A percentile compares a stretch with the other conserved stretches of the same genome.
phyloP scores from a whole-genome alignment of 768 basidiomycete species.

The Guyanaporus albipodus region DNA sequence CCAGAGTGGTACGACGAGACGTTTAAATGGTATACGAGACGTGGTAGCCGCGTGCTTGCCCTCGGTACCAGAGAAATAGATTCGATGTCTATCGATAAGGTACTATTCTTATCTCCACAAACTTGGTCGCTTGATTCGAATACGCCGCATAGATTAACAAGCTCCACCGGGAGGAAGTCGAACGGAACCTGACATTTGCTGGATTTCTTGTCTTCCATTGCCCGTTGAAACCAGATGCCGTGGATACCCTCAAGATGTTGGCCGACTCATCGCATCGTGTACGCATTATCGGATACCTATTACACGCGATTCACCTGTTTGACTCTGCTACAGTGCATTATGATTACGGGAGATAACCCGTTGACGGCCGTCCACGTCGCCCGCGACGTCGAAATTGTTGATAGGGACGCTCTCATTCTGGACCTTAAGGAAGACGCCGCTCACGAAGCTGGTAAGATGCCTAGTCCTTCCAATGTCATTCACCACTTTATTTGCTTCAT shows the following conservation, averaged over 20 bases:
- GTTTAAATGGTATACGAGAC: constrained; percentile 90
- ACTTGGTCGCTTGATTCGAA: not conserved
- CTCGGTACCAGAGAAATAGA: constrained; percentile 86
- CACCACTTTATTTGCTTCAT: not conserved
- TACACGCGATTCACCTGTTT: not conserved
- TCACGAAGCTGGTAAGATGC: constrained; percentile 58
- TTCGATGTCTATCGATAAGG: constrained; percentile 65
- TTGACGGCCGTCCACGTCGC: constrained; percentile 96
- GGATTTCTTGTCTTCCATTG: constrained; percentile 99
- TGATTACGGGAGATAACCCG: constrained; percentile 99
- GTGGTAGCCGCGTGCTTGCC: constrained; percentile 91
- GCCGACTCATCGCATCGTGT: constrained; percentile 96
- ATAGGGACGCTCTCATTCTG: constrained; percentile 89
- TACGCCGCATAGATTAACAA: constrained; percentile 69
- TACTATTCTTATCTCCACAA: constrained; percentile 27
- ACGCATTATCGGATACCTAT: constrained; percentile 30
- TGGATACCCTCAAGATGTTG: constrained; percentile 88
- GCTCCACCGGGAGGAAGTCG: constrained; percentile 75
- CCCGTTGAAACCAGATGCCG: constrained; percentile 90
- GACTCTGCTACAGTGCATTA: constrained; percentile 66
- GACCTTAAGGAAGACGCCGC: constrained; percentile 81
- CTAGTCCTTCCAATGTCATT: not conserved
- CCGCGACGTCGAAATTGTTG: constrained; percentile 93
- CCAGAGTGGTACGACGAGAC: constrained; percentile 88
- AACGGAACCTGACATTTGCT: constrained; percentile 76